Evolutionary conservation across 345 rosid genomes (phyloP).

Genomic region (Conringia planisiliqua): DNA sequence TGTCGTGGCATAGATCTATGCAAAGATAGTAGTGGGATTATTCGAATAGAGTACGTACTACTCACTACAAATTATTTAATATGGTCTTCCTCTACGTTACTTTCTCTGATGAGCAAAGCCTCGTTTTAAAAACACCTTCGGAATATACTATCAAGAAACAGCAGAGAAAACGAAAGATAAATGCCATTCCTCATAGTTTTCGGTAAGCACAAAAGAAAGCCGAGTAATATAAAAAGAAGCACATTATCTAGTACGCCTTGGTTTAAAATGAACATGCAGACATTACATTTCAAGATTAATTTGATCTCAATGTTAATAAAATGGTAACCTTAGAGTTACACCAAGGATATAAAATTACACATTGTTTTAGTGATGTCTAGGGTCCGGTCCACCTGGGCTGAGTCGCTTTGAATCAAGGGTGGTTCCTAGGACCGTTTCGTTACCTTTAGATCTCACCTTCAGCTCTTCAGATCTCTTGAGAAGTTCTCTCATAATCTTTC

Average conservation of each 20-base stretch:
- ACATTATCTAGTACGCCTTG: neutral
- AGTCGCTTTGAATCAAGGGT: slow-evolving; percentile 33
- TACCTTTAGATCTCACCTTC: slow-evolving; percentile 17
- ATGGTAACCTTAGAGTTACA: neutral
- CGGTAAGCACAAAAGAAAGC: neutral
- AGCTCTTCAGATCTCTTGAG: slow-evolving; percentile 28
- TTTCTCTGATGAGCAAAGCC: slow-evolving; percentile 7
- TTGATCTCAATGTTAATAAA: slow-evolving; percentile 8
- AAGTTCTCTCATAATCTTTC: slow-evolving; percentile 32
- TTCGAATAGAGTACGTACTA: neutral
- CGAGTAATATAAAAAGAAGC: neutral
- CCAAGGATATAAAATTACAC: neutral
- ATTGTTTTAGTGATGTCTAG: slow-evolving; percentile 34
- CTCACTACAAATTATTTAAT: neutral
- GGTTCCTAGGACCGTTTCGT: neutral
- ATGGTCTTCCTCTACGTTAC: neutral
- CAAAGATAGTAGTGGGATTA: slow-evolving; percentile 7
- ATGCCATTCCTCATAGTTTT: neutral
- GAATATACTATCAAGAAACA: neutral
- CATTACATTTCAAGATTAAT: neutral
- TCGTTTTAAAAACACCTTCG: neutral
- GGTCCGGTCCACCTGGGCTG: slow-evolving; percentile 44
- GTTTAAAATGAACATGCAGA: neutral
- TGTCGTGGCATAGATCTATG: slow-evolving; percentile 22
- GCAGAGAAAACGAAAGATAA: neutral